phyloP scores from a whole-genome alignment of 2,329 filamentous ascomycete genomes.

The Hysterium pulicare region DNA sequence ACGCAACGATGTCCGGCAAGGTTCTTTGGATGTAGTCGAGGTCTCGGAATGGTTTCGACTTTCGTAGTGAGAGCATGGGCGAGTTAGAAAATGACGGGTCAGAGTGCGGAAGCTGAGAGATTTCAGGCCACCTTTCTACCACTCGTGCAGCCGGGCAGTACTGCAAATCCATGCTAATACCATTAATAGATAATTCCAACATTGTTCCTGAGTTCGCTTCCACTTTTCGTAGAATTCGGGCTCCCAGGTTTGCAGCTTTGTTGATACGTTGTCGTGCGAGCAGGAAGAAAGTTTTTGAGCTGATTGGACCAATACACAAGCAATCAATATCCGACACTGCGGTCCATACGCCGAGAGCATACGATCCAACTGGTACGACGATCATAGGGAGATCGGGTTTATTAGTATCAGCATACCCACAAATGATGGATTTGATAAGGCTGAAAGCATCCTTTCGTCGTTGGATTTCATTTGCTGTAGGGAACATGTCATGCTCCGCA shows the following conservation, averaged over 20 bases:
- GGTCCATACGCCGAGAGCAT: constrained; percentile 62
- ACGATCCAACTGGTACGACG: constrained; percentile 63
- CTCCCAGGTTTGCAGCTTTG: constrained; percentile 41
- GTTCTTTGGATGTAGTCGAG: constrained; percentile 58
- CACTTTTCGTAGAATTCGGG: constrained; percentile 56
- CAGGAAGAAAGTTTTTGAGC: constrained; percentile 59
- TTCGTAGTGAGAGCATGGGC: constrained; percentile 54
- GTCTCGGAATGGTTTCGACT: constrained; percentile 64
- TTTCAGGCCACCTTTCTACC: constrained; percentile 45
- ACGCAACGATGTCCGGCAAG: constrained; percentile 57
- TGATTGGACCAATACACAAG: constrained; percentile 61
- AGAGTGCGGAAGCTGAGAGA: not conserved
- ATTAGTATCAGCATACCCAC: no score
- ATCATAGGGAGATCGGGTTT: constrained; percentile 42
- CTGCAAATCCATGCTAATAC: constrained; percentile 61
- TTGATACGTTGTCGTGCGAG: constrained; percentile 55
- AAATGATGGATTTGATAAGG: constrained; percentile 45
- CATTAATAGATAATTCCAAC: constrained; percentile 60
- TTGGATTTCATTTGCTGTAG: constrained; percentile 44
- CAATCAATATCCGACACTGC: constrained; percentile 62
- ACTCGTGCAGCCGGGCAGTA: constrained; percentile 61
- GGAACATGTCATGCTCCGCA: constrained; percentile 38
- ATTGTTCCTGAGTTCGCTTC: constrained; percentile 59
- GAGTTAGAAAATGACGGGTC: constrained; percentile 57
- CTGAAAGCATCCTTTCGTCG: constrained; percentile 45